Evolutionary conservation across 2,329 filamentous ascomycete species (phyloP), one percentile per base, ranked within the genome.

Genomic region (Aspergillus amoenus): DNA sequence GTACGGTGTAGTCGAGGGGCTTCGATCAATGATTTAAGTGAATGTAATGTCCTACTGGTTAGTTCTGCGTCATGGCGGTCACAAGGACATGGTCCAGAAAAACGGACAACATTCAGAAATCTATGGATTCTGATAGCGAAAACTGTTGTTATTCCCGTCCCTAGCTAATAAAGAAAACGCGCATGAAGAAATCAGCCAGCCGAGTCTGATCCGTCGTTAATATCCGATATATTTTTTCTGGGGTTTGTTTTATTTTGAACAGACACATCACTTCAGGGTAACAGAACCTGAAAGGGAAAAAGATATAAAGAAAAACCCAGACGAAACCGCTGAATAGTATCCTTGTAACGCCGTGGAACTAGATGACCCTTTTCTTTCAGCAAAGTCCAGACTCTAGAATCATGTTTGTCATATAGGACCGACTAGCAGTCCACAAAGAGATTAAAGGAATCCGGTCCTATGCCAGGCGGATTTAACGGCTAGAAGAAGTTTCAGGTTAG

Each of bases 381-480:
- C 37, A 13, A 53, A 57, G 48, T 34, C 44, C 37, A 52, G 37
- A 43, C 43, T 37, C 50, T 48, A 50, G 52, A 44, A 48, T 22
- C 40, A 21, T 43, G 32, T 41, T 46, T 41, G 52, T 43, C 45
- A 47, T 40, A 18, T 34, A 34, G 34, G 42, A 34, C 39, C 55
- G 32, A 45, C 24, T 41, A 34, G 49, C 22, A 47, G 55, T 42
- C 55, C 43, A 32, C 49, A 40, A 27, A 24, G 27, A 55, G 27
- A 52, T 40, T 39, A 51, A 52, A 46, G 52, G 40, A 42, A 48
- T 50, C 34, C 37, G 34, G 32, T 51, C n/a, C 40, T 11, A 41
- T 34, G 24, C 24, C 5, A 21, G 32, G 6, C 18, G 30, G 43
- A 55, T 65, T 81, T 82, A 90, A 67, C 87, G 86, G 67, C 66